Percentiles rank a stretch among this genome's conserved stretches.
Evolutionary conservation across 2,329 filamentous ascomycete genomes (phyloP).

Genomic region (Myriosclerotinia duriaeana): DNA sequence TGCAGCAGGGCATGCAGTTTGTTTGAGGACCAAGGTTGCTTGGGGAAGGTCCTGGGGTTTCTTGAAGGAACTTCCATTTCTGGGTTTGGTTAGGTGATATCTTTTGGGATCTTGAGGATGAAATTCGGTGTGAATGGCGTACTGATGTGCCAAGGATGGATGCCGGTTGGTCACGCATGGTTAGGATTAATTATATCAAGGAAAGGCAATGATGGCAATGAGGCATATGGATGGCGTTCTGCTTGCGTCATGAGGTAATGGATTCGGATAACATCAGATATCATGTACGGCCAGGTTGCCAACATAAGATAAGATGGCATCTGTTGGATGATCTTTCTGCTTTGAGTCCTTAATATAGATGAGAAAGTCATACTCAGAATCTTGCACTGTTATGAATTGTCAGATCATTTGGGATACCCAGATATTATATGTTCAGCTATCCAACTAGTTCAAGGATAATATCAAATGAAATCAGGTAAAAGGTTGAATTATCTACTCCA

Average conservation of each 20-base stretch:
- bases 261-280: background rate
- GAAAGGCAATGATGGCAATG: background rate
- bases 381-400: no score
- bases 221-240: background rate
- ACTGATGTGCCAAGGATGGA: no score
- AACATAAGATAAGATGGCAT: background rate
- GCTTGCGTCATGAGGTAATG: no score
- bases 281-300: background rate
- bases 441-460: no score
- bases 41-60: background rate
- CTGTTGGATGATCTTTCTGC: no score
- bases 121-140: background rate
- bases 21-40: background rate
- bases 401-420: no score
- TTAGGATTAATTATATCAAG: background rate
- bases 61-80: no score
- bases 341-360: no score
- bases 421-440: no score
- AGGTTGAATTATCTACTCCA: no score
- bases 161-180: background rate
- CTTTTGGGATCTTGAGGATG: background rate
- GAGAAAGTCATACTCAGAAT: no score
- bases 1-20: constrained; percentile 15
- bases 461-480: no score
- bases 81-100: background rate